Evolutionary conservation across 805 yeast genomes (phyloP).

Genomic region (Wickerhamomyces subpelliculosus): DNA sequence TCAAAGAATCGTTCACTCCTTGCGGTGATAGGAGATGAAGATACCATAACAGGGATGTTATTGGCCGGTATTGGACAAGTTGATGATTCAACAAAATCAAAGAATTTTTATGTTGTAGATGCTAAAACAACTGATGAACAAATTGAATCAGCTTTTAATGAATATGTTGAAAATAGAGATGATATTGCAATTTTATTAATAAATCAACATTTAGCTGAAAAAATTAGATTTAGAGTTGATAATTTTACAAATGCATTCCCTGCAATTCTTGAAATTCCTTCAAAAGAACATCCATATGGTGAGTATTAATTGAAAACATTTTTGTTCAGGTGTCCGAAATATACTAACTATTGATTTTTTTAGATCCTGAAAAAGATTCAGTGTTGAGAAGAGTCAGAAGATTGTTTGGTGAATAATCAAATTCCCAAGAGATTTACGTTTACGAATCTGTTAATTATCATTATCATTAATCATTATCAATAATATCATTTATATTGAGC

Average conservation of each 20-base stretch:
- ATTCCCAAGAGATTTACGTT: no score
- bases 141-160: constrained; percentile 65
- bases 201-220: constrained; percentile 92
- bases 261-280: constrained; percentile 92
- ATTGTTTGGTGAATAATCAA: constrained; percentile 88
- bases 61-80: constrained; percentile 95
- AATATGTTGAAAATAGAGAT: constrained; percentile 65
- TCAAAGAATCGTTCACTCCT: constrained; percentile 70
- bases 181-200: constrained; percentile 91
- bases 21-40: constrained; percentile 97
- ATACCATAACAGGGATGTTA: constrained; percentile 91
- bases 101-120: constrained; percentile 78
- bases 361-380: constrained; percentile 94
- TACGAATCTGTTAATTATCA: no score
- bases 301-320: constrained; percentile 4
- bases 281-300: constrained; percentile 93
- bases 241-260: constrained; percentile 88
- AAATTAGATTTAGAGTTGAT: constrained; percentile 77
- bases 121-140: constrained; percentile 73
- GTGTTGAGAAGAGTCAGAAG: constrained; percentile 91
- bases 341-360: not conserved
- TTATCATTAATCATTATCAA: no score
- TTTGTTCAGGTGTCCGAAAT: not conserved
- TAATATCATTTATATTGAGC: no score
- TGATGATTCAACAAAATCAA: constrained; percentile 41